These are phyloP conservation scores for Rhodomyrtus psidioides DNA, from an alignment of 441 rosid species.

Conservation along the genomic window DNA sequence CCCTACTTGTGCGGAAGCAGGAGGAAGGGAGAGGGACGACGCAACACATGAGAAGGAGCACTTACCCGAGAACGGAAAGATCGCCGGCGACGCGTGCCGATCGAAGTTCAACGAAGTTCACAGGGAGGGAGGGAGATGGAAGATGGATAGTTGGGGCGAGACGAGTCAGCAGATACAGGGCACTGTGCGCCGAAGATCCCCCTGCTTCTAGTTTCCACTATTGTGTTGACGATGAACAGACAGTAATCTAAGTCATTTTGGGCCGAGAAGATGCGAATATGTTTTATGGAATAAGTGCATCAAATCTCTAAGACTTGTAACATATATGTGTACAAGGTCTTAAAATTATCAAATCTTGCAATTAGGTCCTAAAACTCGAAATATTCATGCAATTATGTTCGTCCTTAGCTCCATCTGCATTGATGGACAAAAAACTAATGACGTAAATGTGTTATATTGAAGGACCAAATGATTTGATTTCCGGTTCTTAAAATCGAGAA, in stretches of 20 bases:
- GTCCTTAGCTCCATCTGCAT: neutral
- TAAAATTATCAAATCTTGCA: neutral
- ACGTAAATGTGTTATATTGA: no score
- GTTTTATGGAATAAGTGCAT: neutral
- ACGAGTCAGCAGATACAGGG: neutral
- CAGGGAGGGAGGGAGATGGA: neutral
- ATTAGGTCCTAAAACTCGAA: neutral
- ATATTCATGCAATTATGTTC: accelerated
- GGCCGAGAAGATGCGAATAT: neutral
- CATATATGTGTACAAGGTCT: neutral
- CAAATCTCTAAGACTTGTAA: neutral
- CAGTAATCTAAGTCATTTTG: neutral
- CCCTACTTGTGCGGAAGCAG: neutral
- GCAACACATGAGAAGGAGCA: neutral
- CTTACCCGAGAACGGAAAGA: neutral
- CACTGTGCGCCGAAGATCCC: neutral
- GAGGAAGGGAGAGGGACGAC: neutral
- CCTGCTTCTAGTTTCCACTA: neutral
- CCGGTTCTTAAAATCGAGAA: no score
- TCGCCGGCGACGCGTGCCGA: neutral
- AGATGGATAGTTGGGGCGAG: neutral
- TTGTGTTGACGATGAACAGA: neutral
- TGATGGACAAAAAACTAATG: no score
- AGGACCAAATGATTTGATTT: no score
- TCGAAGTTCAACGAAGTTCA: neutral